Evolutionary conservation across 768 basidiomycete genomes (phyloP).

Genomic region (Macrolepiota albuminosa): DNA sequence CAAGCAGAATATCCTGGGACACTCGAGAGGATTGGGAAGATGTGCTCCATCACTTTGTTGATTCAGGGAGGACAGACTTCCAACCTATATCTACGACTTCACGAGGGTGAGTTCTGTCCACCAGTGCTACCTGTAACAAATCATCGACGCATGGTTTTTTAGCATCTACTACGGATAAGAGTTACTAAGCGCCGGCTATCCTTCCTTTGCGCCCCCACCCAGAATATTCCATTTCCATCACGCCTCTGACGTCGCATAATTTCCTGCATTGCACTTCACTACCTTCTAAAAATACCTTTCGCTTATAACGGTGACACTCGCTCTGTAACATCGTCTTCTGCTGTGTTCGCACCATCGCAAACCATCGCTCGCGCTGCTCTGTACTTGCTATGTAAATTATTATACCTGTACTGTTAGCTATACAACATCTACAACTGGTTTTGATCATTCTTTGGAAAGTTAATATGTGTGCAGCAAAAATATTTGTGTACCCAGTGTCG

Average conservation of each 20-base stretch:
- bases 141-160: slow-evolving; percentile 5
- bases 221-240: slow-evolving; percentile 15
- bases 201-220: neutral
- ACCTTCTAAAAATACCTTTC: slow-evolving; percentile 3
- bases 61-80: slow-evolving; percentile 70
- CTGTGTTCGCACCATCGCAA: slow-evolving; percentile 11
- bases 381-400: slow-evolving; percentile 15
- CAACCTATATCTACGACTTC: slow-evolving; percentile 77
- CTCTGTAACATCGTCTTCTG: slow-evolving; percentile 13
- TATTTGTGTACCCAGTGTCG: neutral
- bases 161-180: slow-evolving; percentile 43
- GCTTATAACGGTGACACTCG: neutral
- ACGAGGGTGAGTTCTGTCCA: slow-evolving; percentile 51
- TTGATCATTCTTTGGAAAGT: too few relatives aligned
- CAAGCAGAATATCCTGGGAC: slow-evolving; percentile 74
- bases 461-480: neutral
- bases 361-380: slow-evolving; percentile 11
- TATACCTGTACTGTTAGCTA: slow-evolving; percentile 1
- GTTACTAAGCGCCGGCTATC: neutral
- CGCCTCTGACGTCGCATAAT: slow-evolving; percentile 12
- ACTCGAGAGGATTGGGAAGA: slow-evolving; percentile 66
- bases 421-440: neutral
- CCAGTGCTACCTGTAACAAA: slow-evolving; percentile 7
- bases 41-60: slow-evolving; percentile 67
- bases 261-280: slow-evolving; percentile 1